Evolutionary conservation across 2,329 filamentous ascomycete species (phyloP), one percentile per base, ranked within the genome.

Genomic region (Lecanicillium sp.): DNA sequence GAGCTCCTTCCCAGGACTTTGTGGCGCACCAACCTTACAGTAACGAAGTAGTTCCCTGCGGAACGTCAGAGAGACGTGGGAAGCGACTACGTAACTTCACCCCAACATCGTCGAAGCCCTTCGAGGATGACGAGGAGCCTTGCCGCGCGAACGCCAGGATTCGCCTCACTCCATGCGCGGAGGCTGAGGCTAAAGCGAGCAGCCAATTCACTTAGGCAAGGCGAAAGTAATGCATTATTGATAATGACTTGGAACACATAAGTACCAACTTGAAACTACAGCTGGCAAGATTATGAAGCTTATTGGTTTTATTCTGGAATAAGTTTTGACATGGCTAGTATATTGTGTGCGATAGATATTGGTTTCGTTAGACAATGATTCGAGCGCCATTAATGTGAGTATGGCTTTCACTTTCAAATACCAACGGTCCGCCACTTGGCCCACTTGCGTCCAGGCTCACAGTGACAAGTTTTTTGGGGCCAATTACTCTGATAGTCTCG

Each of bases 401-500:
- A 17, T 29, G 17, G 17, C 55, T 54, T 57, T 84, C 74, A 29
- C 73, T 79, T 50, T 82, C 81, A 17, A 86, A 57, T 18, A 87
- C 67, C 62, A 84, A 66, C 17, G 81, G 79, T 1, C 79, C 79
- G 2, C 79, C 81, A 2, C 73, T 73, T 1, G 72, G 70, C 0
- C 80, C 81, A 44, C 79, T 81, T 1, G 78, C 71, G 55, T 84
- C 82, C 19, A 87, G 57, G 47, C 78, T 84, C 17, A 90, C 71
- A 1, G 84, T 94, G 22, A 87, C 84, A 48, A 76, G 78, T 45
- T 65, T 70, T 39, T 85, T 67, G 62, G 89, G 80, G 12, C 79
- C 73, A 17, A 88, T 72, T 3, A 95, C 85, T 36, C 81, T 63
- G 2, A 96, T 72, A 29, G 79, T 81, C 64, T 92, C 83, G 1